These are phyloP conservation scores for Ceratocystis albifundus DNA, from an alignment of 2,329 filamentous ascomycete genomes.

Conservation along the genomic window DNA sequence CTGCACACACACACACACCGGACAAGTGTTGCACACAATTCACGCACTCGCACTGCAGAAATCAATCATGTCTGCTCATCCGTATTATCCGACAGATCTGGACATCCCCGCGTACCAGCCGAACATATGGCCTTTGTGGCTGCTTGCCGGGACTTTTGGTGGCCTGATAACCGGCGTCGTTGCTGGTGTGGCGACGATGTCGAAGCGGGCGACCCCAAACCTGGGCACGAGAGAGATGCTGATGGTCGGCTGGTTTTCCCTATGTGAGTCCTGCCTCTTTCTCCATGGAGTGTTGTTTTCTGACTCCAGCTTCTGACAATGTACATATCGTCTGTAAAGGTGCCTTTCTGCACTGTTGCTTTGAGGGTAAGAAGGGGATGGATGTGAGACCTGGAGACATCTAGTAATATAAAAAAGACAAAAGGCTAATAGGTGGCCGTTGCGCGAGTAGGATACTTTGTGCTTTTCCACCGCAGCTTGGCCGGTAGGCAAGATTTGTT, in stretches of 20 bases:
- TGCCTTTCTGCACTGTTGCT: conserved; percentile 63
- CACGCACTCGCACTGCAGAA: neutral
- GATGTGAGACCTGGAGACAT: no score
- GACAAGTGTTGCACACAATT: neutral
- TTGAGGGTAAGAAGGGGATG: conserved; percentile 51
- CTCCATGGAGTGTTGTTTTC: neutral
- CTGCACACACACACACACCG: neutral
- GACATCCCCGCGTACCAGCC: conserved; percentile 51
- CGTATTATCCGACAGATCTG: conserved; percentile 58
- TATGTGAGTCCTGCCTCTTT: conserved; percentile 13
- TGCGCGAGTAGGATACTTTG: conserved; percentile 53
- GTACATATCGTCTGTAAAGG: conserved; percentile 32
- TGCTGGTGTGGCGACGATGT: neutral
- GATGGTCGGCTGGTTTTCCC: conserved; percentile 17
- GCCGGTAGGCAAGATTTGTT: conserved; percentile 59
- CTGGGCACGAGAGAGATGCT: conserved; percentile 2
- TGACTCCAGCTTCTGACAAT: neutral
- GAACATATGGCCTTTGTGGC: conserved; percentile 46
- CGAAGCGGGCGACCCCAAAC: neutral
- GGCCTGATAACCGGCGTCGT: conserved; percentile 11
- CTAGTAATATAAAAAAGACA: no score
- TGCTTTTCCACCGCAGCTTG: conserved; percentile 55
- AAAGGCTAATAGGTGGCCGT: neutral
- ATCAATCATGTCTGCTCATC: conserved; percentile 36
- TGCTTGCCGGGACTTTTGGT: conserved; percentile 5